Evolutionary conservation across 2,329 filamentous ascomycete species (phyloP).

Genomic region (Exophiala lecanii-corni): DNA sequence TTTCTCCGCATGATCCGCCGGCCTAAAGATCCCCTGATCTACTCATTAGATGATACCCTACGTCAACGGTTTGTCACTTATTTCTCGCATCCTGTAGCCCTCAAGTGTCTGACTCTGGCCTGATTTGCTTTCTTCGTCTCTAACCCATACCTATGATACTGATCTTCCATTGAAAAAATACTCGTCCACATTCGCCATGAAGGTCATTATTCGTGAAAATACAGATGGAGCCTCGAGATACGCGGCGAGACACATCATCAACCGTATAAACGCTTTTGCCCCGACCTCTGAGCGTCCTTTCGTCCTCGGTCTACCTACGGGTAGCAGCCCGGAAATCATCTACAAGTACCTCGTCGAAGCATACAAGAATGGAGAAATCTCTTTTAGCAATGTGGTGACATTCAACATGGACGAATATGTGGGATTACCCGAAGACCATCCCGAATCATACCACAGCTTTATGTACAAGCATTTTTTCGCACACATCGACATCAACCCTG

Average conservation of each 20-base stretch:
- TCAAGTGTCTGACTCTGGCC: neutral
- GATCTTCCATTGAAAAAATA: neutral
- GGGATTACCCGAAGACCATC: constrained; percentile 73
- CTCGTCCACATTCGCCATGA: constrained; percentile 49
- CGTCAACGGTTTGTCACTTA: constrained; percentile 19
- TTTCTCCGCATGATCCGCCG: constrained; percentile 11
- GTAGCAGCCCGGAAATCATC: constrained; percentile 72
- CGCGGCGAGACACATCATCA: constrained; percentile 76
- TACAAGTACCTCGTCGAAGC: constrained; percentile 67
- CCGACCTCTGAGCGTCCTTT: constrained; percentile 71
- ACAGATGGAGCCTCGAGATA: constrained; percentile 65
- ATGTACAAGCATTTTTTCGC: constrained; percentile 94
- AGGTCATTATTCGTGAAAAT: constrained; percentile 76
- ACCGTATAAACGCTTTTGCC: constrained; percentile 71
- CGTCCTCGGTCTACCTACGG: constrained; percentile 77
- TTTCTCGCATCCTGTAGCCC: neutral
- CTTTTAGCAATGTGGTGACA: constrained; percentile 82
- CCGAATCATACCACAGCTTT: constrained; percentile 83
- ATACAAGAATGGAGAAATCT: constrained; percentile 54
- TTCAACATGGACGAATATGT: constrained; percentile 97
- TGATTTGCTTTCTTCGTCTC: neutral
- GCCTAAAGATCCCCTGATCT: constrained; percentile 11
- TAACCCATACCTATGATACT: no score
- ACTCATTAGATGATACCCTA: constrained; percentile 13
- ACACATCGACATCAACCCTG: constrained; percentile 73